Conservation (phyloP, 257 asterid genomes). For the Asclepias syriaca region DNA sequence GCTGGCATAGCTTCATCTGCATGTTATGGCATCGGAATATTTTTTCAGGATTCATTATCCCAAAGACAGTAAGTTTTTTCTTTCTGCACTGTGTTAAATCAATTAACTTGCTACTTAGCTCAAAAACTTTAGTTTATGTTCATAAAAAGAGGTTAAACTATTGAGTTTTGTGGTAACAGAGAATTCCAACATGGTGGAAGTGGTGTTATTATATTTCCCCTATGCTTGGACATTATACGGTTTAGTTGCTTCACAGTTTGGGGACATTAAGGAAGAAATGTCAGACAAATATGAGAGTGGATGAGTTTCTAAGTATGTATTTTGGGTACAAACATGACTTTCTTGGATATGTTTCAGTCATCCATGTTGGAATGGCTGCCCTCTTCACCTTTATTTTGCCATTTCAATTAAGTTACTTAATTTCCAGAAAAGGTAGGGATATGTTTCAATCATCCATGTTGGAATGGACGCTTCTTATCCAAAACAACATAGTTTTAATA, state of each 20-base stretch:
- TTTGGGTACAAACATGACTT: conserved; percentile 52
- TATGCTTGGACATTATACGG: conserved; percentile 66
- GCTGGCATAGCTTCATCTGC: conserved; percentile 66
- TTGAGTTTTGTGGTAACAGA: conserved; percentile 29
- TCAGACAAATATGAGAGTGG: conserved; percentile 40
- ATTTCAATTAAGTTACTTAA: conserved; percentile 57
- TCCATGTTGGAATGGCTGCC: conserved; percentile 40
- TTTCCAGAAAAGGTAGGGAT: conserved; percentile 55
- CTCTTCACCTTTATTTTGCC: conserved; percentile 57
- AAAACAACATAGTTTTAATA: too few relatives aligned
- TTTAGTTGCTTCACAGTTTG: conserved; percentile 57
- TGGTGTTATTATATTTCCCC: conserved; percentile 68
- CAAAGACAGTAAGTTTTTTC: conserved; percentile 46
- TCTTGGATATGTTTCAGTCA: conserved; percentile 53
- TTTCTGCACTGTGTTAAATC: too few relatives aligned
- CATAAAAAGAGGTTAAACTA: too few relatives aligned
- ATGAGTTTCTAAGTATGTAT: conserved; percentile 40
- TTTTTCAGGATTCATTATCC: conserved; percentile 78
- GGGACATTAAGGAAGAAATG: conserved; percentile 39
- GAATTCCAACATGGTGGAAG: conserved; percentile 82
- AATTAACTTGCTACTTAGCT: too few relatives aligned
- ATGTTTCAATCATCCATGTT: too few relatives aligned
- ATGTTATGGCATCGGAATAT: conserved; percentile 61
- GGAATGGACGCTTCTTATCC: too few relatives aligned
- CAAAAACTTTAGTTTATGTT: too few relatives aligned